Percentiles rank a stretch among this genome's conserved stretches.
Evolutionary conservation across 345 rosid genomes (phyloP).

Genomic region (Heritiera fomes): DNA sequence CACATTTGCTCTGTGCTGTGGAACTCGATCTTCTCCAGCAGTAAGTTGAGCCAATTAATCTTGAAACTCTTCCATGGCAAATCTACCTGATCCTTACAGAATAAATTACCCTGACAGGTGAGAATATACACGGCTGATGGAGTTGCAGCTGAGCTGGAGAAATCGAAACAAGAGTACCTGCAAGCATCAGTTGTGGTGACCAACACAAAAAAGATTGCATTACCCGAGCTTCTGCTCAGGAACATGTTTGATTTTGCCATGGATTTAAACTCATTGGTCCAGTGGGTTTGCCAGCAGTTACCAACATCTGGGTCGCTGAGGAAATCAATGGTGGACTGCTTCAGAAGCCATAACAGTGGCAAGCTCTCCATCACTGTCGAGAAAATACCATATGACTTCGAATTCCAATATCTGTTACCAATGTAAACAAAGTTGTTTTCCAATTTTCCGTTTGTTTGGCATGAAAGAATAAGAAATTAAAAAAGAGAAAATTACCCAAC

Average conservation of each 20-base stretch:
- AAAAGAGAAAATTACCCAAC: background rate
- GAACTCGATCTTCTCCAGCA: conserved; percentile 91
- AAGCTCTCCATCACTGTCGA: conserved; percentile 55
- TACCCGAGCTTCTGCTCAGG: conserved; percentile 71
- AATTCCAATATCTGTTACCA: conserved; percentile 80
- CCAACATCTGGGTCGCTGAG: conserved; percentile 82
- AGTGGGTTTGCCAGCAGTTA: conserved; percentile 91
- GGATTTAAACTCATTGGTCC: conserved; percentile 58
- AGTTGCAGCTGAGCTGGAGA: conserved; percentile 65
- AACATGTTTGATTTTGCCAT: conserved; percentile 57
- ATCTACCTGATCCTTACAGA: background rate
- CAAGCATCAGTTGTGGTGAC: conserved; percentile 82
- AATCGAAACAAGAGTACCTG: conserved; percentile 79
- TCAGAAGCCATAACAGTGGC: conserved; percentile 50
- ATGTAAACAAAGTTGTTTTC: conserved; percentile 38
- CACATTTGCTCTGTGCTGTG: conserved; percentile 82
- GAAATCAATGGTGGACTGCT: conserved; percentile 91
- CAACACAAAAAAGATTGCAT: conserved; percentile 56
- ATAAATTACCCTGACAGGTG: conserved; percentile 46
- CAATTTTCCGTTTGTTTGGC: background rate
- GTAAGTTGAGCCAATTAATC: conserved; percentile 37
- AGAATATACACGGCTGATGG: conserved; percentile 81
- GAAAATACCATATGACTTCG: conserved; percentile 77
- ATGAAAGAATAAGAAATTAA: background rate
- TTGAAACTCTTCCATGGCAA: background rate